Evolutionary conservation across 2,329 filamentous ascomycete genomes (phyloP).

Genomic region (Scortechinia acanthostroma): DNA sequence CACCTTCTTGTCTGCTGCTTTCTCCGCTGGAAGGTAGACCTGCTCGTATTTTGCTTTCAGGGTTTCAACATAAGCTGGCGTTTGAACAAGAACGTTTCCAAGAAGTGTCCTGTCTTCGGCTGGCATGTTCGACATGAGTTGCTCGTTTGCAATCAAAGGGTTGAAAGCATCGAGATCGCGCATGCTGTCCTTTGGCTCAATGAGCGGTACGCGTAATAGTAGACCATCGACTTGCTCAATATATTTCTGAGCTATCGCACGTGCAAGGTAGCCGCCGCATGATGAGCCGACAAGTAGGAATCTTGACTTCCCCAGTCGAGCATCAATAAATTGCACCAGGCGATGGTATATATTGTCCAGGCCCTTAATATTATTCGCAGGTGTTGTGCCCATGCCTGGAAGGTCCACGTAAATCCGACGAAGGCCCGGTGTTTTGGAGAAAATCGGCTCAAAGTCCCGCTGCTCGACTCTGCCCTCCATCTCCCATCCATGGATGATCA

Average conservation of each 20-base stretch:
- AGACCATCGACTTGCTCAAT: conserved; percentile 13
- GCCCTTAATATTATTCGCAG: conserved; percentile 12
- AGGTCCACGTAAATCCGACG: conserved; percentile 17
- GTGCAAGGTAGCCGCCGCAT: conserved; percentile 16
- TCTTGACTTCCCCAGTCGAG: conserved; percentile 10
- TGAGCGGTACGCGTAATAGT: conserved; percentile 14
- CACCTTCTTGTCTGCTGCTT: conserved; percentile 10
- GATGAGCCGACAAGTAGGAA: conserved; percentile 16
- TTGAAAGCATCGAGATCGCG: conserved; percentile 15
- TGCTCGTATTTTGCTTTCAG: conserved; percentile 12
- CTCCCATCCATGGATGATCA: conserved; percentile 17
- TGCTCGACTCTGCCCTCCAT: conserved; percentile 11
- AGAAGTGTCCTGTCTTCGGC: conserved; percentile 11
- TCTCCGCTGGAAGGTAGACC: conserved; percentile 8
- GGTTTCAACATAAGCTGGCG: conserved; percentile 11
- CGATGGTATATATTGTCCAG: conserved; percentile 15
- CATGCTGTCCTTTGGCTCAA: conserved; percentile 11
- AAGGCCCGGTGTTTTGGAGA: conserved; percentile 10
- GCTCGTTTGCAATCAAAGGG: conserved; percentile 11
- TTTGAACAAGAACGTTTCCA: conserved; percentile 14
- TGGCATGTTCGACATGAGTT: conserved; percentile 12
- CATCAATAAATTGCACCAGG: conserved; percentile 14
- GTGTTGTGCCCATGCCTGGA: conserved; percentile 16
- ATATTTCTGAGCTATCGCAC: conserved; percentile 15
- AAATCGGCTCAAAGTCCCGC: conserved; percentile 16